These are phyloP conservation scores for Iberis pinnata DNA, from an alignment of 345 rosid species.

Conservation along the genomic window DNA sequence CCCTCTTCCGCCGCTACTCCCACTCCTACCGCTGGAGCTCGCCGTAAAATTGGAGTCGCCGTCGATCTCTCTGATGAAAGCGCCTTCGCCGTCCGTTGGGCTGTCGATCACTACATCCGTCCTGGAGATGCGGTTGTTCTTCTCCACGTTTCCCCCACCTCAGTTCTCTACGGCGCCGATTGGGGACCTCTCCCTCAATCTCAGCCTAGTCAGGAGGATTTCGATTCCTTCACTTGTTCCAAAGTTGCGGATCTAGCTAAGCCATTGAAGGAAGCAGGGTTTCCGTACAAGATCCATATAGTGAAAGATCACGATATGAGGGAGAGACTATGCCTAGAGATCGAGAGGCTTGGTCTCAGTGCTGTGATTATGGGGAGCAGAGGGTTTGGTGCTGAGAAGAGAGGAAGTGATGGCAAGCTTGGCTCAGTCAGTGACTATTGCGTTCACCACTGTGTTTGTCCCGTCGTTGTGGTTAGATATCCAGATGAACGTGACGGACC, in stretches of 20 bases:
- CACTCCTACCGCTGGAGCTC: slow-evolving; percentile 80
- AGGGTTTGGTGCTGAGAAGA: slow-evolving; percentile 74
- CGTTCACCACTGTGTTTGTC: slow-evolving; percentile 84
- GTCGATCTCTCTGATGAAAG: not conserved
- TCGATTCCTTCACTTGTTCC: slow-evolving; percentile 59
- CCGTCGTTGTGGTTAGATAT: slow-evolving; percentile 31
- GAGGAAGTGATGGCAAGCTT: slow-evolving; percentile 68
- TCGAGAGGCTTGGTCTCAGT: slow-evolving; percentile 65
- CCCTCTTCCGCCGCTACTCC: slow-evolving; percentile 39
- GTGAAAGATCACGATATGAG: slow-evolving; percentile 95
- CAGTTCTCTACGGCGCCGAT: slow-evolving; percentile 91
- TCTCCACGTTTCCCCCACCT: slow-evolving; percentile 86
- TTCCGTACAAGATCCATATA: slow-evolving; percentile 84
- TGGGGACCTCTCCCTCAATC: slow-evolving; percentile 80
- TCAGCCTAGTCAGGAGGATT: slow-evolving; percentile 58
- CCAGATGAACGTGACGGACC: not conserved
- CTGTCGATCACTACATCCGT: slow-evolving; percentile 73
- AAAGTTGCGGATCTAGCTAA: slow-evolving; percentile 69
- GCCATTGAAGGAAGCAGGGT: slow-evolving; percentile 72
- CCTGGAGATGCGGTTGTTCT: slow-evolving; percentile 83
- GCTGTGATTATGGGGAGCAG: slow-evolving; percentile 89
- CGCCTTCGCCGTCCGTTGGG: slow-evolving; percentile 31
- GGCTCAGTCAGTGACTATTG: slow-evolving; percentile 95
- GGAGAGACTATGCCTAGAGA: slow-evolving; percentile 88
- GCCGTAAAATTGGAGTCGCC: not conserved